Percentiles rank a stretch among this genome's conserved stretches.
Conservation (phyloP, 805 yeast genomes). For the Hanseniaspora thailandica region DNA sequence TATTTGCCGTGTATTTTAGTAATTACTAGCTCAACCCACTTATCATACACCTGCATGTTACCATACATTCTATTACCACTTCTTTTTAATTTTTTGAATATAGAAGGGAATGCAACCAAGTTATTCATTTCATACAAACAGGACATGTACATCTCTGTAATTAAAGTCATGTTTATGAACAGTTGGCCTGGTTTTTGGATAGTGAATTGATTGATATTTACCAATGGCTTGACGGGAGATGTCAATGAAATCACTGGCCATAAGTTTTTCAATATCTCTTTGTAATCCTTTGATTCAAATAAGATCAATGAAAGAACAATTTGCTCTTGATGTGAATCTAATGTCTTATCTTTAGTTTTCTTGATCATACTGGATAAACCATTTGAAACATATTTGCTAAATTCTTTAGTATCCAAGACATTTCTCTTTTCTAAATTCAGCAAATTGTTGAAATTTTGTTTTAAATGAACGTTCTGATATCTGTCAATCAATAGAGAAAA, state of each 20-base stretch:
- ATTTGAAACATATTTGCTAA: neutral
- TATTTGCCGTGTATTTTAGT: neutral
- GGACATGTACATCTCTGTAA: constrained; percentile 51
- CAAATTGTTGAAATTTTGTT: neutral
- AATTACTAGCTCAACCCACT: neutral
- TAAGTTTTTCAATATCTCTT: neutral
- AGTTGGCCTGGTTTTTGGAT: constrained; percentile 87
- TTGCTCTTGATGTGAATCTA: constrained; percentile 3
- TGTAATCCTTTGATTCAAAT: neutral
- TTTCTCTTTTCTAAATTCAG: constrained; percentile 1
- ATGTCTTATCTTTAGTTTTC: neutral
- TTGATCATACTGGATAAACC: neutral
- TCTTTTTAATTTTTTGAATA: constrained; percentile 66
- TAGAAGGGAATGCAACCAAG: constrained; percentile 43
- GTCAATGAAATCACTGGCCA: constrained; percentile 47
- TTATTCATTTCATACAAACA: constrained; percentile 45
- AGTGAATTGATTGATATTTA: constrained; percentile 90
- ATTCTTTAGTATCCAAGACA: neutral
- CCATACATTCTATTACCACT: constrained; percentile 63
- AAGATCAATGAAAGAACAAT: neutral
- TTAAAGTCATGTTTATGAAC: constrained; percentile 62
- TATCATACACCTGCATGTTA: constrained; percentile 17
- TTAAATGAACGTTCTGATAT: neutral
- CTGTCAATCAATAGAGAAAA: neutral
- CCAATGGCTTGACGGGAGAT: constrained; percentile 55